Conservation (phyloP, 2,329 filamentous ascomycete genomes). For the Nannizzia gypsea region DNA sequence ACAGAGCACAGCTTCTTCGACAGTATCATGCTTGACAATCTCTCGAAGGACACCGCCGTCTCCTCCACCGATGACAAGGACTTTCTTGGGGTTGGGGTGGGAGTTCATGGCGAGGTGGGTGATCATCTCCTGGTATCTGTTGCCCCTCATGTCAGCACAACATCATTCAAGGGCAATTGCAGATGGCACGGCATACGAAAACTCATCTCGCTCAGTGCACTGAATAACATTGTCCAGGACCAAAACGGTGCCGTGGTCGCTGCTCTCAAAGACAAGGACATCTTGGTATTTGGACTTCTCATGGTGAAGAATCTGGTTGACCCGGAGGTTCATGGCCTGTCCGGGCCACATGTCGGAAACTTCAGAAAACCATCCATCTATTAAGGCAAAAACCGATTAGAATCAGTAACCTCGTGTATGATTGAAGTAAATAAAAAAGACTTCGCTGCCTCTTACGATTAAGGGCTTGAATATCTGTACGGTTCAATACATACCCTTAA, state of each 20-base stretch:
- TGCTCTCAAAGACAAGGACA: slow-evolving; percentile 96
- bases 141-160: neutral
- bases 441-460: slow-evolving; percentile 15
- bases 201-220: slow-evolving; percentile 96
- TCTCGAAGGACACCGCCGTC: slow-evolving; percentile 96
- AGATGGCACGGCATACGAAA: slow-evolving; percentile 48
- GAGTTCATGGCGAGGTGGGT: slow-evolving; percentile 97
- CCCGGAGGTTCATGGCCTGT: slow-evolving; percentile 96
- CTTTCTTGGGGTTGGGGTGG: slow-evolving; percentile 95
- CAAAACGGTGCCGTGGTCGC: slow-evolving; percentile 88
- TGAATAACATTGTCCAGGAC: slow-evolving; percentile 99
- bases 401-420: slow-evolving; percentile 3
- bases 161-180: neutral
- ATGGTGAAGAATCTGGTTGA: slow-evolving; percentile 96
- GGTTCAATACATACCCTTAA: slow-evolving; percentile 47
- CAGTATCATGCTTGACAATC: slow-evolving; percentile 96
- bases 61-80: slow-evolving; percentile 94
- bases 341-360: slow-evolving; percentile 98
- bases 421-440: slow-evolving; percentile 8
- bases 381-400: slow-evolving; percentile 12
- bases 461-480: neutral
- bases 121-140: slow-evolving; percentile 97
- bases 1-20: slow-evolving; percentile 92
- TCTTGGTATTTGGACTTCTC: slow-evolving; percentile 99
- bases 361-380: slow-evolving; percentile 99